phyloP scores from a whole-genome alignment of 2,329 filamentous ascomycete genomes.

The Biscogniauxia sp. region DNA sequence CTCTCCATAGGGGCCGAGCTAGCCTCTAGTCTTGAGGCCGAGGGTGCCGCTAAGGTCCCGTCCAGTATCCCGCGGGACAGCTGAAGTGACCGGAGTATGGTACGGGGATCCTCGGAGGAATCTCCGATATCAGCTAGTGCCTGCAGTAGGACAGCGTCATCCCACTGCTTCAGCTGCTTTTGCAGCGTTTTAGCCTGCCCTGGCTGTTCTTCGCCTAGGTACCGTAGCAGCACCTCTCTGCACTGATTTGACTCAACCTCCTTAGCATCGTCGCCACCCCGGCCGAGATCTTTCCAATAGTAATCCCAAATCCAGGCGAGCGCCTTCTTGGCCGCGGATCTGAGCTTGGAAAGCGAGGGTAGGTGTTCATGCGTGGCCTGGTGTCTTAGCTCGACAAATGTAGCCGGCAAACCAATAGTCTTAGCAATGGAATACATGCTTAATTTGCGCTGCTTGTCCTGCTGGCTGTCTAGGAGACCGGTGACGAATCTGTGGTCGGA shows the following conservation, averaged over 20 bases:
- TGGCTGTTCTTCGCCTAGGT: constrained; percentile 33
- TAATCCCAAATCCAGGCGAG: constrained; percentile 85
- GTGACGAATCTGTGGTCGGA: constrained; percentile 65
- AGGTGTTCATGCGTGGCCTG: constrained; percentile 88
- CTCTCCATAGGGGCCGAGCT: constrained; percentile 2
- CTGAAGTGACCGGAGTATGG: constrained; percentile 44
- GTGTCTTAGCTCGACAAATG: constrained; percentile 86
- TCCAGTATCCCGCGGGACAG: constrained; percentile 42
- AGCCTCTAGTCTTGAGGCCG: background rate
- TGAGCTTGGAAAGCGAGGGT: constrained; percentile 70
- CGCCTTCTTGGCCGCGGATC: constrained; percentile 66
- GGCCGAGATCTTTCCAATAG: constrained; percentile 68
- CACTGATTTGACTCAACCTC: constrained; percentile 22
- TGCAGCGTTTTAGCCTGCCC: constrained; percentile 19
- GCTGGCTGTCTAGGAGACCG: constrained; percentile 72
- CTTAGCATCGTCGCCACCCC: constrained; percentile 1
- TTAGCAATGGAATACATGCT: constrained; percentile 72
- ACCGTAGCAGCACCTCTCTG: constrained; percentile 37
- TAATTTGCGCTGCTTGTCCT: constrained; percentile 64
- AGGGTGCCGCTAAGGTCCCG: constrained; percentile 15
- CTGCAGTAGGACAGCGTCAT: constrained; percentile 36
- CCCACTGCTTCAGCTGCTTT: constrained; percentile 36
- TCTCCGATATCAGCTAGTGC: constrained; percentile 39
- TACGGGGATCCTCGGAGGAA: constrained; percentile 40
- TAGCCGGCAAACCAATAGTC: constrained; percentile 66